These are phyloP conservation scores for Linnemannia elongata DNA, from an alignment of 192 early-diverging fungal species.

Conservation along the genomic window DNA sequence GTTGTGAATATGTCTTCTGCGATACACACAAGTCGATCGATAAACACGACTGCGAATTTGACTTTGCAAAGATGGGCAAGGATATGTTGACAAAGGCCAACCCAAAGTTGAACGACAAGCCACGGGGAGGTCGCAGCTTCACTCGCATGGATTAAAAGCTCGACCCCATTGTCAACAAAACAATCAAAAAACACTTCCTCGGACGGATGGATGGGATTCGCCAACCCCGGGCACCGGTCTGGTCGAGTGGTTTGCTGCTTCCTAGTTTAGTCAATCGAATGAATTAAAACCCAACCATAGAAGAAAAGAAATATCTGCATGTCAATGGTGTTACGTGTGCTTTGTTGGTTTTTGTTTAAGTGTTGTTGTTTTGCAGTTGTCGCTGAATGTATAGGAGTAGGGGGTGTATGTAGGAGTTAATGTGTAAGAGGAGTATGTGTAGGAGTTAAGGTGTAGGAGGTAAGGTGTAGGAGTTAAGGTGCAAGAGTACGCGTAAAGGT, in stretches of 20 bases:
- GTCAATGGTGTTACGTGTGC: too few relatives aligned
- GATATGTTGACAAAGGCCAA: conserved; percentile 79
- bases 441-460: too few relatives aligned
- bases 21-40: conserved; percentile 78
- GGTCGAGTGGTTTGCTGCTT: conserved; percentile 1
- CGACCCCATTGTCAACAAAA: neutral
- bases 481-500: too few relatives aligned
- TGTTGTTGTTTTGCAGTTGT: neutral
- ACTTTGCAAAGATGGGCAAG: conserved; percentile 78
- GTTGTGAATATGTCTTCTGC: conserved; percentile 83
- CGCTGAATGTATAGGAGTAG: neutral
- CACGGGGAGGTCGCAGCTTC: conserved; percentile 83
- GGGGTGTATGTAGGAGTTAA: neutral
- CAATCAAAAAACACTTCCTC: conserved; percentile 13
- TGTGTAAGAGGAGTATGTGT: neutral
- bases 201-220: neutral
- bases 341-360: too few relatives aligned
- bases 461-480: too few relatives aligned
- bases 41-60: conserved; percentile 84
- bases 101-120: conserved; percentile 80
- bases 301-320: neutral
- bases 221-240: neutral
- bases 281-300: conserved; percentile 6
- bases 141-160: conserved; percentile 67
- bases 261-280: conserved; percentile 6